These are phyloP conservation scores for Chytriomyces hyalinus DNA, from an alignment of 192 early-diverging fungal genomes.

Conservation along the genomic window DNA sequence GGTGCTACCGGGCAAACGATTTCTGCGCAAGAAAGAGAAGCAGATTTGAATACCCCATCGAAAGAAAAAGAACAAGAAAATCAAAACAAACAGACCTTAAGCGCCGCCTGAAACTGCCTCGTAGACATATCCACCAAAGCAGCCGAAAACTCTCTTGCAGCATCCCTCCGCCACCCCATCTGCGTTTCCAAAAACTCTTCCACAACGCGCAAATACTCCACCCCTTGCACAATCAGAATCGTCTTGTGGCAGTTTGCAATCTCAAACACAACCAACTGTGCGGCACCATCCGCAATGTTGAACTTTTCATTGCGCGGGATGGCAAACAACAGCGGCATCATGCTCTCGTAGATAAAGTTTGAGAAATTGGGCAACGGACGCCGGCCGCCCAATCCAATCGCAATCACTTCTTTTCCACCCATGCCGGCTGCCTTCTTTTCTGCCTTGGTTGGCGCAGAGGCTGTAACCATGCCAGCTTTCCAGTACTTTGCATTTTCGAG, in stretches of 20 bases:
- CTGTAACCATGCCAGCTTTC: constrained; percentile 4
- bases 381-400: constrained; percentile 25
- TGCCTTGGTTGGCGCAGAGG: constrained; percentile 36
- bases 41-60: constrained; percentile 75
- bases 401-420: constrained; percentile 29
- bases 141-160: constrained; percentile 2
- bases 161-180: constrained; percentile 13
- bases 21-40: constrained; percentile 22
- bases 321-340: constrained; percentile 75
- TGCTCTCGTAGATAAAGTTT: constrained; percentile 76
- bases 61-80: constrained; percentile 44
- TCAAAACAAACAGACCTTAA: constrained; percentile 39
- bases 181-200: constrained; percentile 17
- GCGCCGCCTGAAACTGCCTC: constrained; percentile 26
- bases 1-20: no score
- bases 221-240: constrained; percentile 62
- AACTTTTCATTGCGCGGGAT: constrained; percentile 69
- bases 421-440: constrained; percentile 28
- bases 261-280: constrained; percentile 67
- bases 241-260: constrained; percentile 54
- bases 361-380: constrained; percentile 63
- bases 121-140: constrained; percentile 23
- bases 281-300: constrained; percentile 76
- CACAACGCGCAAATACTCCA: constrained; percentile 67
- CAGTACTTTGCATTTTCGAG: constrained; percentile 7